phyloP scores from a whole-genome alignment of 2,329 filamentous ascomycete species.

The Teratosphaeria zuluensis region DNA sequence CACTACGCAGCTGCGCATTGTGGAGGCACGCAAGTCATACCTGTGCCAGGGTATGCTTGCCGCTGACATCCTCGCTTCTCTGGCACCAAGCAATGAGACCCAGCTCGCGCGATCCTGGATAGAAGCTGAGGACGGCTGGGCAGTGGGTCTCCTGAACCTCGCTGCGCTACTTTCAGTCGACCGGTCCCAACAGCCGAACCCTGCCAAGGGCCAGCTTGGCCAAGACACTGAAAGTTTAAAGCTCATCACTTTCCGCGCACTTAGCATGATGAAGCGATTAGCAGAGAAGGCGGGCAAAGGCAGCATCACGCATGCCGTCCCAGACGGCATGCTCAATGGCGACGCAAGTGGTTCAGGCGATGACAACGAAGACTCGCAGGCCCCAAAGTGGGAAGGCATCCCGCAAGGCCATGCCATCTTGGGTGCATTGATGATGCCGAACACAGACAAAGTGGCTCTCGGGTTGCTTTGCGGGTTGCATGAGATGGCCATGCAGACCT shows the following conservation, averaged over 20 bases:
- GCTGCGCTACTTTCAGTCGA: conserved; percentile 61
- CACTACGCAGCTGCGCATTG: conserved; percentile 46
- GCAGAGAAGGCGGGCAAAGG: conserved; percentile 33
- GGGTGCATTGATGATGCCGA: conserved; percentile 35
- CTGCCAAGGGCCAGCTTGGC: conserved; percentile 13
- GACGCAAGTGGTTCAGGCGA: conserved; percentile 5
- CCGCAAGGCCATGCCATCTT: conserved; percentile 38
- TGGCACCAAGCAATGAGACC: conserved; percentile 40
- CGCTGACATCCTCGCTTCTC: conserved; percentile 73
- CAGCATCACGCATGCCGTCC: conserved; percentile 3
- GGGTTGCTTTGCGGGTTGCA: conserved; percentile 30
- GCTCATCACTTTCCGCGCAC: conserved; percentile 33
- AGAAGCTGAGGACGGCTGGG: conserved; percentile 72
- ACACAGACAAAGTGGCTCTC: conserved; percentile 34
- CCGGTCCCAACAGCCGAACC: conserved; percentile 24
- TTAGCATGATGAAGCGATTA: conserved; percentile 38
- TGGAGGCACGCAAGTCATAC: conserved; percentile 77
- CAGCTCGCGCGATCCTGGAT: conserved; percentile 72
- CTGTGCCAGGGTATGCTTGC: conserved; percentile 87
- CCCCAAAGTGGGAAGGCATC: conserved; percentile 33
- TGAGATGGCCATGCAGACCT: conserved; percentile 24
- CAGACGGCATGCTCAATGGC: conserved; percentile 7
- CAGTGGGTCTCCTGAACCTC: conserved; percentile 66
- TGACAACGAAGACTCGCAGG: not conserved
- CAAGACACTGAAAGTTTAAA: conserved; percentile 24